Evolutionary conservation across 2,329 filamentous ascomycete genomes (phyloP).

Genomic region (Myriosclerotinia duriaeana): DNA sequence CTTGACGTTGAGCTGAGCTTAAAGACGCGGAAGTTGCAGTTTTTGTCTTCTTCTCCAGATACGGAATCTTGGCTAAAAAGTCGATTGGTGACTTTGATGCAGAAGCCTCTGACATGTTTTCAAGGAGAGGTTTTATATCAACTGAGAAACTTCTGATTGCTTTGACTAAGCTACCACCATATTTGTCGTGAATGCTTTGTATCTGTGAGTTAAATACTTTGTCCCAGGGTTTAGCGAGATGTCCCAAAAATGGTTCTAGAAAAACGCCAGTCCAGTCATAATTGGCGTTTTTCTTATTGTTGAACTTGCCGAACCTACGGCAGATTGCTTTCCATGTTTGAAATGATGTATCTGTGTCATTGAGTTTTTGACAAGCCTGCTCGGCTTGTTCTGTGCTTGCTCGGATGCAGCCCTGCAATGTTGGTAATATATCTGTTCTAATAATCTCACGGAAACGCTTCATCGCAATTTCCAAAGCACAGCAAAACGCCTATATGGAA

Average conservation of each 20-base stretch:
- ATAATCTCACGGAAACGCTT: background rate
- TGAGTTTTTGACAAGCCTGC: background rate
- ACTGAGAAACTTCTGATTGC: background rate
- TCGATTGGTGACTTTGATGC: background rate
- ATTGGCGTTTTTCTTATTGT: background rate
- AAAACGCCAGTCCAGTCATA: slow-evolving; percentile 5
- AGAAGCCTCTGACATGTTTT: background rate
- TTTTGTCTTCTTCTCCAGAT: background rate
- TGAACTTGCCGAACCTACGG: background rate
- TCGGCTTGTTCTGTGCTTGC: background rate
- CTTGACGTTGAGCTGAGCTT: background rate
- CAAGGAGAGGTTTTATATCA: slow-evolving; percentile 1
- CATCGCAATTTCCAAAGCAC: background rate
- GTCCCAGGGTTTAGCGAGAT: slow-evolving; percentile 1
- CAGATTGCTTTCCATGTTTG: slow-evolving; percentile 5
- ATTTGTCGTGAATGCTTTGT: background rate
- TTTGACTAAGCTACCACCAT: background rate
- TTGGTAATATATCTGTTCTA: background rate
- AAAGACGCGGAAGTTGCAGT: background rate
- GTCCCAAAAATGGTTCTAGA: background rate
- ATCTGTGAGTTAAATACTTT: background rate
- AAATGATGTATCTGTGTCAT: background rate
- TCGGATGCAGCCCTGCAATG: background rate
- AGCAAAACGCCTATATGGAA: background rate
- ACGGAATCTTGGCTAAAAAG: background rate